Conservation (phyloP, 140 eudicot species). For the Bidens hawaiensis region DNA sequence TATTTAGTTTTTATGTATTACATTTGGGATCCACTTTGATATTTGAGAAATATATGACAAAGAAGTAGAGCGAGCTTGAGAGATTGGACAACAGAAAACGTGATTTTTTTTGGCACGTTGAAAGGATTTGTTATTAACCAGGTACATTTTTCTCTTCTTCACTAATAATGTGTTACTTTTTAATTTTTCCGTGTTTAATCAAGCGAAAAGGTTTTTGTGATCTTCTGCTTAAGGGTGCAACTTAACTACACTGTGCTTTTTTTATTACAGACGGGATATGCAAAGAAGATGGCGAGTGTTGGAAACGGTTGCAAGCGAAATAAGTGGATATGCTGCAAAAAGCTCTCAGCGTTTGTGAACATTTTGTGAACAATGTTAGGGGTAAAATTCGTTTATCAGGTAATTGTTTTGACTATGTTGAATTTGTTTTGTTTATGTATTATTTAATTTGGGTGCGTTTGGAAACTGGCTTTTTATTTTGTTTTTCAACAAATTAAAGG, state of each 20-base stretch:
- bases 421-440: too few relatives aligned
- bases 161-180: neutral
- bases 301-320: slow-evolving; percentile 92
- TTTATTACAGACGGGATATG: slow-evolving; percentile 82
- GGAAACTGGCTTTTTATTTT: too few relatives aligned
- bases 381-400: too few relatives aligned
- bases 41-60: slow-evolving; percentile 10
- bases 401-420: too few relatives aligned
- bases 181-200: neutral
- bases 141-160: slow-evolving; percentile 35
- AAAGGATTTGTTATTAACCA: slow-evolving; percentile 92
- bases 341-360: slow-evolving; percentile 20
- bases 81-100: slow-evolving; percentile 77
- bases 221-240: neutral
- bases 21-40: too few relatives aligned
- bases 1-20: neutral
- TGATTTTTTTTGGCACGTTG: slow-evolving; percentile 71
- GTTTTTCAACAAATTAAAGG: too few relatives aligned
- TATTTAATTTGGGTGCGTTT: too few relatives aligned
- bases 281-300: slow-evolving; percentile 90
- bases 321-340: slow-evolving; percentile 56
- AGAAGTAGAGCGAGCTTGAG: slow-evolving; percentile 66
- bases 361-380: slow-evolving; percentile 29
- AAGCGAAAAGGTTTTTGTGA: neutral
- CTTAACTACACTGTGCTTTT: neutral